Evolutionary conservation across 208 protist genomes (phyloP), one percentile per base, ranked within the genome.

Genomic region (Trypanosomatidae sp.): DNA sequence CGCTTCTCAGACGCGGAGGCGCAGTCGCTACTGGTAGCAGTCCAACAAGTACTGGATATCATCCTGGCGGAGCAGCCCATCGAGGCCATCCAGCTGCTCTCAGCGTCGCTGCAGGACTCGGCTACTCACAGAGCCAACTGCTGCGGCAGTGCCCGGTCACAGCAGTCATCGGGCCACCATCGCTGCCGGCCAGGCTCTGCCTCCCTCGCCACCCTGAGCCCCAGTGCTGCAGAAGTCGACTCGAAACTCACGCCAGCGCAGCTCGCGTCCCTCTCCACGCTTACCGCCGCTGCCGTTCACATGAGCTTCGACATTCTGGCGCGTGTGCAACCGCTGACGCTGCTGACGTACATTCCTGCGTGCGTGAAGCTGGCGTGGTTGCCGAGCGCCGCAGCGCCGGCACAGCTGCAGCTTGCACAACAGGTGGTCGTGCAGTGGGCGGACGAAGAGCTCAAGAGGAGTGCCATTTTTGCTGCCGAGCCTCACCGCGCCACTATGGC

Each of bases 291-390:
- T 17, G 56, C 71, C 17, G 70, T 64, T 43, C 70, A 64, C 17
- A 66, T 80, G 36, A 73, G 55, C 41, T 59, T 67, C 41, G 76
- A 76, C 5, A 22, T 50, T 5, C 56, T 76, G 44, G 70, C 66
- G 43, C 3, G 15, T 25, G 71, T 69, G 47, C 75, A 80, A 62
- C 80, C 80, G 46, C 68, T 80, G 33, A 56, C 25, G 30, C 59
- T 84, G 2, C 49, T 84, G 4, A 46, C 67, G 30, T 55, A 69
- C 47, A 28, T 84, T 19, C 67, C 74, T 8, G 36, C 39, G 6
- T 58, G 69, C 13, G 46, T 53, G 22, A 25, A 64, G 0, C 44
- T 80, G 13, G 75, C 66, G 28, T 84, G 80, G 80, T 58, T 84
- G 46, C 69, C 80, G 1, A 50, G 66, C 13, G 56, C 41, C 9